These are phyloP conservation scores for Microcera coccophila DNA, from an alignment of 2,329 filamentous ascomycete species.

Conservation along the genomic window DNA sequence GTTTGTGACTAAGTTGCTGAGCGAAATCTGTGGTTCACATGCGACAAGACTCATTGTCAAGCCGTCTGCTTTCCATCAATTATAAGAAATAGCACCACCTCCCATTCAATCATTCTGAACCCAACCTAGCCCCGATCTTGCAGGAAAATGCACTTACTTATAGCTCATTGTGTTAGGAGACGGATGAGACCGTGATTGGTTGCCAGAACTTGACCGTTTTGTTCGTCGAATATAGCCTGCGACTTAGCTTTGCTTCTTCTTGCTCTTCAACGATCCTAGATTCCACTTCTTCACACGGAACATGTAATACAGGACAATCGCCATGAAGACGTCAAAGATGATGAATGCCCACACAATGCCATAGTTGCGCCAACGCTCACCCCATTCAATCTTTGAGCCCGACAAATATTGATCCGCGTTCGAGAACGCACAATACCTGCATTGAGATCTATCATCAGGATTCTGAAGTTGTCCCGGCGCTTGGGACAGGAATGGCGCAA, in stretches of 20 bases:
- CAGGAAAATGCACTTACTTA: no score
- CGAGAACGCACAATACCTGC: slow-evolving; percentile 63
- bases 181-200: no score
- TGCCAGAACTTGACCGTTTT: no score
- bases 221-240: no score
- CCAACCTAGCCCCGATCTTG: no score
- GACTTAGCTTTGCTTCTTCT: slow-evolving; percentile 2
- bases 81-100: no score
- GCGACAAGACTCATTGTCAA: no score
- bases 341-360: slow-evolving; percentile 67
- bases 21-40: no score
- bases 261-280: background rate
- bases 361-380: slow-evolving; percentile 64
- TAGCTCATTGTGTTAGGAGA: no score
- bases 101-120: no score
- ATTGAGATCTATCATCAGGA: slow-evolving; percentile 50
- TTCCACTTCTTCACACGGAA: slow-evolving; percentile 49
- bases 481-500: slow-evolving; percentile 49
- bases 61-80: no score
- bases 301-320: slow-evolving; percentile 59
- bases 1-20: no score
- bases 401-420: slow-evolving; percentile 59
- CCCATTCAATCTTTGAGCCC: slow-evolving; percentile 45
- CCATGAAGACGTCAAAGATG: slow-evolving; percentile 57
- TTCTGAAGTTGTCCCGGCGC: slow-evolving; percentile 60